phyloP scores from a whole-genome alignment of 495 filamentous ascomycete genomes.

The Trichoderma orchidacearum region DNA sequence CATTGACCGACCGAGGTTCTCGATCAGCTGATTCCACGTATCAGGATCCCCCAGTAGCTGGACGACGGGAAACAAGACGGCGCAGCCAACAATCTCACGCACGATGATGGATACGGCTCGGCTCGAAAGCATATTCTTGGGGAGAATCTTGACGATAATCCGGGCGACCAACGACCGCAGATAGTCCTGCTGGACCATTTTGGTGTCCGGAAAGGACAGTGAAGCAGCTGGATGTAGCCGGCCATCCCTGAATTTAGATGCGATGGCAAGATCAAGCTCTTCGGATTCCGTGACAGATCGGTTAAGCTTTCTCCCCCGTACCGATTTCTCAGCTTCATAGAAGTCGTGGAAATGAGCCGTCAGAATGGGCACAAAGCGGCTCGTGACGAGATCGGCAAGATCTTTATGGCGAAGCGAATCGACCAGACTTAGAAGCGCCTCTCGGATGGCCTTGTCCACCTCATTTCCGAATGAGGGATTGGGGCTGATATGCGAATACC shows the following conservation, averaged over 20 bases:
- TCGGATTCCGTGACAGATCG: conserved; percentile 90
- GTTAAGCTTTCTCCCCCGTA: conserved; percentile 76
- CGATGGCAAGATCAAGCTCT: conserved; percentile 88
- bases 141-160: conserved; percentile 65
- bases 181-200: conserved; percentile 73
- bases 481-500: conserved; percentile 78
- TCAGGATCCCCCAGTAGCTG: conserved; percentile 75
- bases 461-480: conserved; percentile 71
- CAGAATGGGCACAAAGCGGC: conserved; percentile 71
- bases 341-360: conserved; percentile 88
- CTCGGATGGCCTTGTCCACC: conserved; percentile 65
- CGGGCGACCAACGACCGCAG: conserved; percentile 54
- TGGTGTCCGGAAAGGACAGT: conserved; percentile 67
- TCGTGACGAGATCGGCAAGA: conserved; percentile 65
- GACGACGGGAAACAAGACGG: conserved; percentile 57
- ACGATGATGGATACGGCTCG: conserved; percentile 66
- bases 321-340: conserved; percentile 74
- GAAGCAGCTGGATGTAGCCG: conserved; percentile 83
- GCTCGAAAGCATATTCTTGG: conserved; percentile 59
- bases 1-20: conserved; percentile 73
- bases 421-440: conserved; percentile 55
- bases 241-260: conserved; percentile 79
- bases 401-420: conserved; percentile 61
- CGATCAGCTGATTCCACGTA: conserved; percentile 92
- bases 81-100: conserved; percentile 72